A percentile compares a stretch with the other conserved stretches of the same genome.
These are phyloP conservation scores for Curvularia hawaiiensis DNA, from an alignment of 2,329 filamentous ascomycete genomes.

Conservation along the genomic window DNA sequence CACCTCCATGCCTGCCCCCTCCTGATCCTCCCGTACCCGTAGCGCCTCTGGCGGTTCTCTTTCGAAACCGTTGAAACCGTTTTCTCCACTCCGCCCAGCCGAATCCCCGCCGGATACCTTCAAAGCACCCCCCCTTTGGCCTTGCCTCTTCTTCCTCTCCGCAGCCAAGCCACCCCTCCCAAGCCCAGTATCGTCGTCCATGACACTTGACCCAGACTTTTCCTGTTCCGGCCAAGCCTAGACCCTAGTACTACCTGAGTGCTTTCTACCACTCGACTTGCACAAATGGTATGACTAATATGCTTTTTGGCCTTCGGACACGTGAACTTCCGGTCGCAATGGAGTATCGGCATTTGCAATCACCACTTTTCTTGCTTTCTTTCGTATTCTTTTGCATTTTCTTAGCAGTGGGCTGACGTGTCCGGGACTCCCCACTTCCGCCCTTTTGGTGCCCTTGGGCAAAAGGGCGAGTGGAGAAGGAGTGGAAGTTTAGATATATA, in stretches of 20 bases:
- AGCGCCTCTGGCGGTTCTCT: not conserved
- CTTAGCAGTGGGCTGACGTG: not conserved
- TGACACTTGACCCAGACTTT: not conserved
- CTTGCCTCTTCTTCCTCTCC: not conserved
- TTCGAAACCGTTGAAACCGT: not conserved
- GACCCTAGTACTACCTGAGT: not conserved
- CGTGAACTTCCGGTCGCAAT: constrained; percentile 1
- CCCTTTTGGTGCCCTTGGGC: not conserved
- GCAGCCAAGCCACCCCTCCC: not conserved
- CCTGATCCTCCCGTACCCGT: not conserved
- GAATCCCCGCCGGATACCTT: not conserved
- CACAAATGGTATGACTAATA: not conserved
- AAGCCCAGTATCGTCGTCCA: not conserved
- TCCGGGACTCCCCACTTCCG: not conserved
- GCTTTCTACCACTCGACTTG: not conserved
- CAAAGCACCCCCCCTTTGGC: not conserved
- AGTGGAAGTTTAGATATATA: constrained; percentile 1
- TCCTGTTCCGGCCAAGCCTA: constrained; percentile 5
- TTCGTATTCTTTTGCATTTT: not conserved
- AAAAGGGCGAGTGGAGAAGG: not conserved
- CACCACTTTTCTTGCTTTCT: not conserved
- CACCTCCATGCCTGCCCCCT: not conserved
- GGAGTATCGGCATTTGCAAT: constrained; percentile 2
- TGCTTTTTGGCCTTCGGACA: not conserved
- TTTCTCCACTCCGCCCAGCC: not conserved